phyloP scores from a whole-genome alignment of 2,329 filamentous ascomycete species.

The Septoria linicola region DNA sequence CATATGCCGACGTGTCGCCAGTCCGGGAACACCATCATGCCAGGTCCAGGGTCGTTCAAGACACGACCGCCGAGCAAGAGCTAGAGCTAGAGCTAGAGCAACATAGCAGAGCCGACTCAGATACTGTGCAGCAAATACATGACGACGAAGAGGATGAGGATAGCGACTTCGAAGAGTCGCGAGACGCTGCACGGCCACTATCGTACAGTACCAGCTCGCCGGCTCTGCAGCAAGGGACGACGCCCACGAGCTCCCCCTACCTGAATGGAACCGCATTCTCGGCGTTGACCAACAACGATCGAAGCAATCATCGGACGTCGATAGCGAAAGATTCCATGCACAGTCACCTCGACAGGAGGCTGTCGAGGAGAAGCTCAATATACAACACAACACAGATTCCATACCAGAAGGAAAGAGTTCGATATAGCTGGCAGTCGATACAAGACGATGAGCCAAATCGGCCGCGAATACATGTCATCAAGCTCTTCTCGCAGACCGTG shows the following conservation, averaged over 20 bases:
- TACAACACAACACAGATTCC: slow-evolving; percentile 33
- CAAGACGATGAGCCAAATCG: slow-evolving; percentile 40
- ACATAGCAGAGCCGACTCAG: slow-evolving; percentile 3
- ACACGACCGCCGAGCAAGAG: slow-evolving; percentile 6
- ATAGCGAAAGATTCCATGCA: slow-evolving; percentile 24
- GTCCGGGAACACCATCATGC: slow-evolving; percentile 16
- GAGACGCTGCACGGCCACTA: slow-evolving; percentile 30
- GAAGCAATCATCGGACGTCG: slow-evolving; percentile 15
- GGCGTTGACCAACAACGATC: slow-evolving; percentile 15
- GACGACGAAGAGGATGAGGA: slow-evolving; percentile 20
- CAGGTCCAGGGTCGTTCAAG: slow-evolving; percentile 6
- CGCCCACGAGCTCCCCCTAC: slow-evolving; percentile 13
- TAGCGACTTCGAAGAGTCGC: slow-evolving; percentile 21
- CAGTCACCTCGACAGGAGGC: slow-evolving; percentile 17
- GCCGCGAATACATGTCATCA: slow-evolving; percentile 57
- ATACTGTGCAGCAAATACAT: slow-evolving; percentile 13
- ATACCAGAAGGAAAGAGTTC: slow-evolving; percentile 35
- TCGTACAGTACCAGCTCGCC: slow-evolving; percentile 21
- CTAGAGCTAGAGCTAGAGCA: slow-evolving; percentile 5
- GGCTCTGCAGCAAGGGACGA: slow-evolving; percentile 19
- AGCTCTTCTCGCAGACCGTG: slow-evolving; percentile 77
- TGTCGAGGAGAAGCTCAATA: slow-evolving; percentile 24
- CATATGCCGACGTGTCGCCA: slow-evolving; percentile 25
- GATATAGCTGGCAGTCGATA: slow-evolving; percentile 42
- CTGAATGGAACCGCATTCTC: slow-evolving; percentile 11